Evolutionary conservation across 177 flowering plant species (phyloP), one percentile per base, ranked within the genome.

Genomic region (Tripterygium wilfordii): DNA sequence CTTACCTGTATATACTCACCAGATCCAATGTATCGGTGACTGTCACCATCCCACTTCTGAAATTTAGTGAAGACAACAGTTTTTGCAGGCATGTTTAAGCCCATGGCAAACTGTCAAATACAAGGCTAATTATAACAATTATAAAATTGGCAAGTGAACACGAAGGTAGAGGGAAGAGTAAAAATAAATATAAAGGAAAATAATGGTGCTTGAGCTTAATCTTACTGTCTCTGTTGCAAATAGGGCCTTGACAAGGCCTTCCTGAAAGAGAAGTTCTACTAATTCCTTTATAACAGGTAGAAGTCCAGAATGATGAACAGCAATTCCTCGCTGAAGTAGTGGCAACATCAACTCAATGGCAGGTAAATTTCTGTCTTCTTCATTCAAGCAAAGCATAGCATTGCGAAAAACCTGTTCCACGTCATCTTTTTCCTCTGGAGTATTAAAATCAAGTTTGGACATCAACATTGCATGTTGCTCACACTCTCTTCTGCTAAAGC

Each of bases 1-100:
- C 74, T 70, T 67, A 94, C 99, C 91, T 94, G 99, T 36, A 94
- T 94, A 74, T 94, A 94, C 77, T 94, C 99, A 57, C 97, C 97
- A 41, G 96, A 94, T 49, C 96, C 97, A 48, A 94, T 80, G 55
- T 54, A 76, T 10, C 99, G 88, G 70, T 89, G 85, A 60, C 96
- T 87, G 58, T 94, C 96, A 68, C 99, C 99, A 61, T 89, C 97
- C 96, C 96, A 94, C 68, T 94, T 94, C 68, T 74, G 86, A 23
- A 84, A 77, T 58, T 89, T 60, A 9, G 99, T 89, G 64, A 94
- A 94, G 24, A 94, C 96, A 44, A 89, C 97, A 42, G 99, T 94
- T 72, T 89, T 94, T 60, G 99, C 99, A 35, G 99, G 99, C 99
- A 94, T 94, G 61, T 89, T 94, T 56, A 94, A 80, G 29, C 99